phyloP scores from a whole-genome alignment of 371 early-diverging fungal species.

The Zopfochytrium polystomum region DNA sequence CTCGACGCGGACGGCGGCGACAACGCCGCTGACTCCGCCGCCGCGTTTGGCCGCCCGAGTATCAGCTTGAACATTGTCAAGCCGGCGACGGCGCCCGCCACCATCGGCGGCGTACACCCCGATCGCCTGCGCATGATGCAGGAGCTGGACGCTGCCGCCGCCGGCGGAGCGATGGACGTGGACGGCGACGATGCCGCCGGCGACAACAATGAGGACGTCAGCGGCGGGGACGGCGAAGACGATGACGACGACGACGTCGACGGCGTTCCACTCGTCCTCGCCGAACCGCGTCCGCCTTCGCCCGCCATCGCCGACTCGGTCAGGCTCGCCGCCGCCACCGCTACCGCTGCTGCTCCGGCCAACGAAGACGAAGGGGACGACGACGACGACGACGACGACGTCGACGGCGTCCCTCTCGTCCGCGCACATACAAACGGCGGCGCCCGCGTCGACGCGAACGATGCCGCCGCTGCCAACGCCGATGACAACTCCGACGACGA shows the following conservation, averaged over 20 bases:
- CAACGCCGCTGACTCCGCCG: too few relatives aligned
- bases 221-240: not conserved
- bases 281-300: not conserved
- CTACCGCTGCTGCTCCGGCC: not conserved
- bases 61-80: too few relatives aligned
- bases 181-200: too few relatives aligned
- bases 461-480: too few relatives aligned
- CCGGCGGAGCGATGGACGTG: too few relatives aligned
- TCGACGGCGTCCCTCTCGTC: slow-evolving; percentile 7
- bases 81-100: too few relatives aligned
- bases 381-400: slow-evolving; percentile 14
- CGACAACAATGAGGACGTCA: not conserved
- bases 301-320: too few relatives aligned
- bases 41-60: too few relatives aligned
- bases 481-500: slow-evolving; percentile 70
- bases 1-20: too few relatives aligned
- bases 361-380: not conserved
- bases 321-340: not conserved
- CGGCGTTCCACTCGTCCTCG: not conserved
- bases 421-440: slow-evolving; percentile 8
- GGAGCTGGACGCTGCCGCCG: too few relatives aligned
- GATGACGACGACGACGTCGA: not conserved
- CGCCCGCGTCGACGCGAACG: slow-evolving; percentile 6
- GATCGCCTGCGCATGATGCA: too few relatives aligned
- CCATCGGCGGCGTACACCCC: too few relatives aligned